These are phyloP conservation scores for Thraustochytrium striatum DNA, from an alignment of 352 stramenopile species.

Conservation along the genomic window DNA sequence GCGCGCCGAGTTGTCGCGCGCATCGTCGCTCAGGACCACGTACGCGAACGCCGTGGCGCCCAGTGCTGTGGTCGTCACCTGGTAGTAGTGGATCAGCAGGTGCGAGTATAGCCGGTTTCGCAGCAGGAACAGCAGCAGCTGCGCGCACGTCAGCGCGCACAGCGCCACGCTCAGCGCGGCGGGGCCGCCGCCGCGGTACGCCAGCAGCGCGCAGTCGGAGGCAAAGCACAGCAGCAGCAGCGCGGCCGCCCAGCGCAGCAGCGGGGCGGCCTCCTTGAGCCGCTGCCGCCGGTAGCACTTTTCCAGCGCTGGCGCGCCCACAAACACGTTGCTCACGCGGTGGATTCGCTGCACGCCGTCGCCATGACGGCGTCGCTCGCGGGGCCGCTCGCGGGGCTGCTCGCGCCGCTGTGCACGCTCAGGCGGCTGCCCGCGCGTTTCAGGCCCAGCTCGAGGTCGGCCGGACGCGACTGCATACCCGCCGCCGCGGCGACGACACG, in stretches of 20 bases:
- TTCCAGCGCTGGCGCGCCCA: constrained; percentile 19
- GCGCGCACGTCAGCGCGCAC: constrained; percentile 33
- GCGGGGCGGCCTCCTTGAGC: constrained; percentile 18
- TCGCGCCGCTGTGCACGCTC: not conserved
- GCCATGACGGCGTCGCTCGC: not conserved
- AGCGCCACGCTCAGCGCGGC: constrained; percentile 17
- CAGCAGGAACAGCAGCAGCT: constrained; percentile 36
- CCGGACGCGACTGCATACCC: not conserved
- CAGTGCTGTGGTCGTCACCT: constrained; percentile 24
- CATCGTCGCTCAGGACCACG: constrained; percentile 33
- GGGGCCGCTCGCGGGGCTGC: not conserved
- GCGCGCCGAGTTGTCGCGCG: constrained; percentile 37
- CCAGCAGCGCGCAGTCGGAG: constrained; percentile 18
- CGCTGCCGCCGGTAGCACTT: constrained; percentile 11
- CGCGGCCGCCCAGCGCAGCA: constrained; percentile 32
- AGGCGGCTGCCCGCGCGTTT: not conserved
- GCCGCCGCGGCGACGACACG: not conserved
- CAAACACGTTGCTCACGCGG: constrained; percentile 28
- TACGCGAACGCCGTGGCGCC: constrained; percentile 35
- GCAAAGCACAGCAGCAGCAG: constrained; percentile 6
- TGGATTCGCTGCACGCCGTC: not conserved
- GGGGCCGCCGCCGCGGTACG: not conserved
- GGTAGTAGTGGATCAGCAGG: constrained; percentile 46
- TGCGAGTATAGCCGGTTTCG: constrained; percentile 44
- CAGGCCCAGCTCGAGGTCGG: not conserved